phyloP scores from a whole-genome alignment of 352 stramenopile species.

The Thalassiosira oceanica region DNA sequence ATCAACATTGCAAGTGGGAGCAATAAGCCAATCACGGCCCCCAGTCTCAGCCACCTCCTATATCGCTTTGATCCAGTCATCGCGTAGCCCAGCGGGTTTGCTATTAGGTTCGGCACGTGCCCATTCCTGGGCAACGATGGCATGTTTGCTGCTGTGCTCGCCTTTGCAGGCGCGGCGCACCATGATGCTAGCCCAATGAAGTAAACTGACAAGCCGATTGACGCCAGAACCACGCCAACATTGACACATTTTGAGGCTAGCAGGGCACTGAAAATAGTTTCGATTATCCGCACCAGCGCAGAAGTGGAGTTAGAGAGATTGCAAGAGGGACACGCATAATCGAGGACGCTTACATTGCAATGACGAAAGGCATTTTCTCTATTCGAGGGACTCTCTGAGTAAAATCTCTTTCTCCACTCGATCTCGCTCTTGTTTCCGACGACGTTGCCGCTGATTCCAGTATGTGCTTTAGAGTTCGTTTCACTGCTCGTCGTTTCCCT shows the following conservation, averaged over 20 bases:
- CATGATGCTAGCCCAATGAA: conserved; percentile 42
- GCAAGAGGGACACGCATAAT: too few relatives aligned
- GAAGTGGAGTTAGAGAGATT: too few relatives aligned
- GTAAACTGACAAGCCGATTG: conserved; percentile 45
- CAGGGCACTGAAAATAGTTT: too few relatives aligned
- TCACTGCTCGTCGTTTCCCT: too few relatives aligned
- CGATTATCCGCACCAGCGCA: too few relatives aligned
- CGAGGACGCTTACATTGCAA: too few relatives aligned
- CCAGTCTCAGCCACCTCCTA: conserved; percentile 51
- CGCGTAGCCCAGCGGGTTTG: conserved; percentile 55
- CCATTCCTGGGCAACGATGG: conserved; percentile 60
- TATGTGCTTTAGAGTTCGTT: too few relatives aligned
- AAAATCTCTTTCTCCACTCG: too few relatives aligned
- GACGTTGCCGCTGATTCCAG: too few relatives aligned
- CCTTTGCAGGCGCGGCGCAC: conserved; percentile 11
- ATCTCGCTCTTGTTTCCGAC: too few relatives aligned
- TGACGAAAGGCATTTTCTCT: too few relatives aligned
- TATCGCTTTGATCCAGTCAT: conserved; percentile 52
- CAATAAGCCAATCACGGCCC: conserved; percentile 50
- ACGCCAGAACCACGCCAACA: conserved; percentile 29
- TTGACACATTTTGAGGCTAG: conserved; percentile 38
- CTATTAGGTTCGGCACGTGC: conserved; percentile 63
- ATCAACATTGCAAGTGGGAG: conserved; percentile 17
- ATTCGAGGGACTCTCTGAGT: too few relatives aligned
- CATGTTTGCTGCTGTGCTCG: conserved; percentile 26